Percentiles rank a stretch among this genome's conserved stretches.
phyloP scores from a whole-genome alignment of 2,329 filamentous ascomycete species.

The Colletotrichum plurivorum region DNA sequence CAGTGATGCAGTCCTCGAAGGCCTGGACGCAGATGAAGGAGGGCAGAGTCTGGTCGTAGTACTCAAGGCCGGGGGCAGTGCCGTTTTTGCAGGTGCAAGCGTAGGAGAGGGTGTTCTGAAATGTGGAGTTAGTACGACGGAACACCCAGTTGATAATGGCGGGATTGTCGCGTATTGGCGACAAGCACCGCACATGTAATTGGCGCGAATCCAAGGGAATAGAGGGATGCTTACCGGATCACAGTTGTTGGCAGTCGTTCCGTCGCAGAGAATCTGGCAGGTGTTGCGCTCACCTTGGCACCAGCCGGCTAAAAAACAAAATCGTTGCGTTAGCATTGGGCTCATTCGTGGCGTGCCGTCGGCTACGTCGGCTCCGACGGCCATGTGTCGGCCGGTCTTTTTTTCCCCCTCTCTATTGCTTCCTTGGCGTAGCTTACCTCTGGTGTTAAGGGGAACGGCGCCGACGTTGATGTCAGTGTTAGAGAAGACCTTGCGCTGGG shows the following conservation, averaged over 20 bases:
- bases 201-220: neutral
- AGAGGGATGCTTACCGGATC: constrained; percentile 56
- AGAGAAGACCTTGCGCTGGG: constrained; percentile 38
- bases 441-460: constrained; percentile 20
- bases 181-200: neutral
- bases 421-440: constrained; percentile 20
- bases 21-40: constrained; percentile 67
- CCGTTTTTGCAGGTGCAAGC: constrained; percentile 65
- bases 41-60: constrained; percentile 67
- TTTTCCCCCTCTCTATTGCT: no score
- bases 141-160: neutral
- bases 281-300: constrained; percentile 66
- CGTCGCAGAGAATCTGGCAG: constrained; percentile 64
- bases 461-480: constrained; percentile 34
- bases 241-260: constrained; percentile 60
- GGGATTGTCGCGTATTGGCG: neutral
- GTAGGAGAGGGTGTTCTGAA: constrained; percentile 60
- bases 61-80: constrained; percentile 65
- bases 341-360: neutral
- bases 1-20: constrained; percentile 61
- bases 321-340: constrained; percentile 1
- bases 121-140: constrained; percentile 27
- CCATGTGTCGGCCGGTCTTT: no score
- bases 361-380: neutral
- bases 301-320: constrained; percentile 59